Evolutionary conservation across 257 asterid species (phyloP).

Genomic region (Rhazya stricta): DNA sequence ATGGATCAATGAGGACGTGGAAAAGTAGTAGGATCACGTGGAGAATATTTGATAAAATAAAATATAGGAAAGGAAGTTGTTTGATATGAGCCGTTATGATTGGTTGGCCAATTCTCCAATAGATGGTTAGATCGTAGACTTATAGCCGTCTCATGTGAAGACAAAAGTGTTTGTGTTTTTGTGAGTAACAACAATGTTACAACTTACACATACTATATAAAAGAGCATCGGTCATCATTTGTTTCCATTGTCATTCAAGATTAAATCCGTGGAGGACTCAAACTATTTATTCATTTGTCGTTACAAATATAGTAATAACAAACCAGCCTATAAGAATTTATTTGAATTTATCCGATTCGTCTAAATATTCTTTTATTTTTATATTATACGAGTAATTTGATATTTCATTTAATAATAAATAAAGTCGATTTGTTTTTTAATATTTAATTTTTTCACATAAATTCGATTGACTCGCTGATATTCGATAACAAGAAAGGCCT

Average conservation of each 20-base stretch:
- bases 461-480: too few species aligned
- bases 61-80: background rate
- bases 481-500: too few species aligned
- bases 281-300: background rate
- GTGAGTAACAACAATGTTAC: background rate
- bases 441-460: too few species aligned
- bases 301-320: background rate
- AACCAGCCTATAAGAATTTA: too few species aligned
- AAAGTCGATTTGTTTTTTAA: too few species aligned
- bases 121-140: background rate
- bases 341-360: too few species aligned
- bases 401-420: too few species aligned
- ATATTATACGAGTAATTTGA: too few species aligned
- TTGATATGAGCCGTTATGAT: slow-evolving; percentile 8
- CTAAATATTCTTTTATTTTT: too few species aligned
- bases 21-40: slow-evolving; percentile 13
- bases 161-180: slow-evolving; percentile 3
- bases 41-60: background rate
- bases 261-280: slow-evolving; percentile 14
- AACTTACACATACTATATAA: background rate
- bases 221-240: slow-evolving; percentile 7
- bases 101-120: slow-evolving; percentile 19
- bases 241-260: background rate
- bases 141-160: slow-evolving; percentile 7
- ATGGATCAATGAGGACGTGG: slow-evolving; percentile 5